Evolutionary conservation across 345 rosid genomes (phyloP).

Genomic region (Ceriops decandra): DNA sequence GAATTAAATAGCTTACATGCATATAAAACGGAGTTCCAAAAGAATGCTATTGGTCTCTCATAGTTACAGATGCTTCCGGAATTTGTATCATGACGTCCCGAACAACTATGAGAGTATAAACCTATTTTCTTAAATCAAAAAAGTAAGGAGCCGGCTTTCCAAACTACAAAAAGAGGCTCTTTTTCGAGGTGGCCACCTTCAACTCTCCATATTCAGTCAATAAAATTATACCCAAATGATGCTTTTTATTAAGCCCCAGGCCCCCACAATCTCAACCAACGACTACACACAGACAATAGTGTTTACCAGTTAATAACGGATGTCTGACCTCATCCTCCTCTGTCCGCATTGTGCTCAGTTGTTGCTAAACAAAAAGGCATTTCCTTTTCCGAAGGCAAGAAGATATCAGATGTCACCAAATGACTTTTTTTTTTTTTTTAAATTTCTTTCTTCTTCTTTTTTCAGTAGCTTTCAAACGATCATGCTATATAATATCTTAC

Average conservation of each 20-base stretch:
- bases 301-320: no score
- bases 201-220: constrained; percentile 6
- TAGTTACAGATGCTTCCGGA: no score
- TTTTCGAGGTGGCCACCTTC: constrained; percentile 2
- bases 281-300: no score
- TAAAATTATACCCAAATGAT: constrained; percentile 14
- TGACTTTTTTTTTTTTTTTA: background rate
- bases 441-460: no score
- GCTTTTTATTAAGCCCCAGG: constrained; percentile 8
- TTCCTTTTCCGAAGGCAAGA: background rate
- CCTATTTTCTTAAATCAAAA: no score
- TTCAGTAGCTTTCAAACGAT: background rate
- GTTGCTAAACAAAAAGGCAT: background rate
- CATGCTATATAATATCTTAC: background rate
- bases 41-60: no score
- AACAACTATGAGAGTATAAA: no score
- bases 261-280: background rate
- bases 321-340: constrained; percentile 6
- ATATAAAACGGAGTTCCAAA: no score
- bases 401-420: constrained; percentile 15
- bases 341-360: background rate
- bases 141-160: no score
- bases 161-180: no score
- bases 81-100: no score
- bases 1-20: no score